phyloP scores from a whole-genome alignment of 208 protist genomes.

The Angomonas desouzai region DNA sequence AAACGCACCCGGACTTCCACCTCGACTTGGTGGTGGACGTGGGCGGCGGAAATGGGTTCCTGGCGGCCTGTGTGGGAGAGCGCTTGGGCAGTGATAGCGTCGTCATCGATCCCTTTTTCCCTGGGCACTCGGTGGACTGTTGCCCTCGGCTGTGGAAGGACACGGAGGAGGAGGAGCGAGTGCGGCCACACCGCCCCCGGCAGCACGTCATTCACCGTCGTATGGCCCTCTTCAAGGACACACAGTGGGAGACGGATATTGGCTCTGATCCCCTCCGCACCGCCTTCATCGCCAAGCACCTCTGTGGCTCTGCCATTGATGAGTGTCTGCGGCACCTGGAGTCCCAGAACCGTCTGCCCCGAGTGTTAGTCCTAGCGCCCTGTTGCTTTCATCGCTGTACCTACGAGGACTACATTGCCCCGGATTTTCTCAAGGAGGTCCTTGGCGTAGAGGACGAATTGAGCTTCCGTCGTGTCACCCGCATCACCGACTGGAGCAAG shows the following conservation, averaged over 20 bases:
- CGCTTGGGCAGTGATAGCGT: conserved; percentile 50
- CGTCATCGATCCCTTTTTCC: conserved; percentile 71
- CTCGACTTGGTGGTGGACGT: conserved; percentile 62
- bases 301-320: conserved; percentile 77
- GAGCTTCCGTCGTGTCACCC: conserved; percentile 32
- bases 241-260: conserved; percentile 40
- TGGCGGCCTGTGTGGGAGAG: conserved; percentile 64
- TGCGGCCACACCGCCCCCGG: conserved; percentile 27
- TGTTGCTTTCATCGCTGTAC: conserved; percentile 72
- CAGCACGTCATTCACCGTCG: conserved; percentile 32
- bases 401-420: conserved; percentile 55
- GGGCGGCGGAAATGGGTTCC: conserved; percentile 76
- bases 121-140: conserved; percentile 69
- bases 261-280: conserved; percentile 25
- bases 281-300: conserved; percentile 74
- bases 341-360: conserved; percentile 40
- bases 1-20: background rate
- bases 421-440: conserved; percentile 28
- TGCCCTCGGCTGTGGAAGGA: conserved; percentile 52
- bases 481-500: conserved; percentile 68
- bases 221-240: conserved; percentile 38
- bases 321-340: conserved; percentile 57
- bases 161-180: conserved; percentile 25
- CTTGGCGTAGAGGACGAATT: conserved; percentile 29
- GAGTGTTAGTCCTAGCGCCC: conserved; percentile 65